phyloP scores from a whole-genome alignment of 2,329 filamentous ascomycete genomes.

The Alternaria burnsii region DNA sequence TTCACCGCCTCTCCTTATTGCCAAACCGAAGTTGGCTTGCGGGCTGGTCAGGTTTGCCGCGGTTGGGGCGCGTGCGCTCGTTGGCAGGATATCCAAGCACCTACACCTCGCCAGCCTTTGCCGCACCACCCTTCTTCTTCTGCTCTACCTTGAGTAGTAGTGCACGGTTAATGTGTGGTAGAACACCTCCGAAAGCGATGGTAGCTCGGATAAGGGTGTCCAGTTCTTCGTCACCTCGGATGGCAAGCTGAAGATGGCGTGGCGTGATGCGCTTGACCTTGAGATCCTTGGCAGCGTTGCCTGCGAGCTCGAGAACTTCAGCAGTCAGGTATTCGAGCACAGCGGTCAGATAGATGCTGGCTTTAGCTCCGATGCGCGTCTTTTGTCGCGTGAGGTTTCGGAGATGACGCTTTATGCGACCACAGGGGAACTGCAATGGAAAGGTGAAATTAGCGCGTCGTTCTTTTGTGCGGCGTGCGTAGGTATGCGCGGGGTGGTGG shows the following conservation, averaged over 20 bases:
- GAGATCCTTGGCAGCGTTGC: conserved; percentile 98
- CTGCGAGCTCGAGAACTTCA: conserved; percentile 96
- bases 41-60: conserved; percentile 4
- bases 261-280: conserved; percentile 99
- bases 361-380: conserved; percentile 99
- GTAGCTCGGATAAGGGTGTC: conserved; percentile 97
- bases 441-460: conserved; percentile 36
- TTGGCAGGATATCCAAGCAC: not conserved
- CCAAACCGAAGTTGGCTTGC: not conserved
- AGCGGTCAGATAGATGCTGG: conserved; percentile 96
- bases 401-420: conserved; percentile 99
- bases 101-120: conserved; percentile 58
- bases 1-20: not conserved
- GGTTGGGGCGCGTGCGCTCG: conserved; percentile 9
- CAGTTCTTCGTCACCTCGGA: conserved; percentile 97
- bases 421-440: conserved; percentile 85
- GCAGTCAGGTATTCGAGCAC: conserved; percentile 98
- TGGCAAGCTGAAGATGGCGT: conserved; percentile 95
- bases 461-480: conserved; percentile 19
- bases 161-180: conserved; percentile 98
- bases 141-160: conserved; percentile 95
- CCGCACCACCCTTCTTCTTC: conserved; percentile 93
- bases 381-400: conserved; percentile 99
- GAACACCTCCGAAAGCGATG: conserved; percentile 96
- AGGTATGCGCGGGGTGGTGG: conserved; percentile 30